Percentiles rank a stretch among this genome's conserved stretches.
These are phyloP conservation scores for Trypanosoma scelopori DNA, from an alignment of 208 protist genomes.

Conservation along the genomic window DNA sequence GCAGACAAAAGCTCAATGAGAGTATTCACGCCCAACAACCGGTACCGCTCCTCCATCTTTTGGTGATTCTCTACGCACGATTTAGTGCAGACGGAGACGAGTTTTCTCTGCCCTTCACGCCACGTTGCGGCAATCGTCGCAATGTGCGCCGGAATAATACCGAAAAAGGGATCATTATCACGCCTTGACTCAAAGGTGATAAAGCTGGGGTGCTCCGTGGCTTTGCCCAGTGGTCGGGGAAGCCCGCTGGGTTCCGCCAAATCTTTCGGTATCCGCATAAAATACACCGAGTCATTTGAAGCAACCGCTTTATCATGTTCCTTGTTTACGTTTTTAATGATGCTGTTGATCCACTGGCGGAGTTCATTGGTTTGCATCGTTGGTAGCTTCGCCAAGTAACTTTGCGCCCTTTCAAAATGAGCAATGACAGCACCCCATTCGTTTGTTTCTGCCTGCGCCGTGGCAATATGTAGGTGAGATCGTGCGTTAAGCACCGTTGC, in stretches of 20 bases:
- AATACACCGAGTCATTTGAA: conserved; percentile 81
- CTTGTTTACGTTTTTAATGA: conserved; percentile 58
- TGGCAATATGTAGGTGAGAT: conserved; percentile 68
- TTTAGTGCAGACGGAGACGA: conserved; percentile 43
- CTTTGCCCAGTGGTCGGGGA: conserved; percentile 56
- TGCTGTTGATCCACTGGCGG: conserved; percentile 61
- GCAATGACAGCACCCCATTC: conserved; percentile 71
- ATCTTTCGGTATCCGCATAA: conserved; percentile 67
- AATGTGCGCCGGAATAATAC: conserved; percentile 81
- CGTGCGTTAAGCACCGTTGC: conserved; percentile 60
- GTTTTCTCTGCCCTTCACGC: conserved; percentile 63
- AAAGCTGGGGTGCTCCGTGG: conserved; percentile 54
- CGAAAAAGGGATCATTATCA: conserved; percentile 83
- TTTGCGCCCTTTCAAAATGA: conserved; percentile 67
- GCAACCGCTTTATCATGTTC: conserved; percentile 62
- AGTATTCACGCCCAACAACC: conserved; percentile 56
- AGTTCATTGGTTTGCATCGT: conserved; percentile 51
- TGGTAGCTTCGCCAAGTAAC: conserved; percentile 45
- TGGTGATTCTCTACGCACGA: conserved; percentile 36
- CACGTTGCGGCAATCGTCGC: conserved; percentile 43
- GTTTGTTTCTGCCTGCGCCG: conserved; percentile 33
- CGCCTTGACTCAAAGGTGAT: conserved; percentile 56
- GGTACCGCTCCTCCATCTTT: conserved; percentile 37
- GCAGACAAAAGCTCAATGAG: conserved; percentile 63
- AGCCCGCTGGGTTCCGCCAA: conserved; percentile 55